Evolutionary conservation across 345 rosid species (phyloP).

Genomic region (Conringia planisiliqua): DNA sequence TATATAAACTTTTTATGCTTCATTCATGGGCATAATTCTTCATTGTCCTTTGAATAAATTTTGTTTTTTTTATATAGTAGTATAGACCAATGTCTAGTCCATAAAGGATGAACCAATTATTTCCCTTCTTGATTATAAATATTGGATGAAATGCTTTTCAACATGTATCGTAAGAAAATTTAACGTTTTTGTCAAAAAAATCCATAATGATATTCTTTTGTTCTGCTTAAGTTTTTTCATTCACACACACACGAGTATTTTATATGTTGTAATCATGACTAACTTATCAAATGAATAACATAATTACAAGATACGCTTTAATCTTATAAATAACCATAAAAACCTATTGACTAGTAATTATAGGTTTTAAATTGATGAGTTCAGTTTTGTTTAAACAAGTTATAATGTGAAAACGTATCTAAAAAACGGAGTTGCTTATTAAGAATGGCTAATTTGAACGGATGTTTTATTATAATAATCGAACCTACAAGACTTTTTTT

Average conservation of each 20-base stretch:
- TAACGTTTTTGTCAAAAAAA: not conserved
- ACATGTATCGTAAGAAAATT: not conserved
- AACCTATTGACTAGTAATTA: not conserved
- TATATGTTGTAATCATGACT: not conserved
- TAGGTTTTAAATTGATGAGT: not conserved
- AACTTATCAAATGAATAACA: not conserved
- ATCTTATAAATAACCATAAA: not conserved
- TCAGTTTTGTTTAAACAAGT: not conserved
- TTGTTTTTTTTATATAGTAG: not conserved
- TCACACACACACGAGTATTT: not conserved
- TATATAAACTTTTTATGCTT: constrained; percentile 5
- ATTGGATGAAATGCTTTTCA: not conserved
- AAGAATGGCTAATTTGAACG: not conserved
- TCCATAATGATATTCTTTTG: not conserved
- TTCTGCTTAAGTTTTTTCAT: not conserved
- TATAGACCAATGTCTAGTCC: not conserved
- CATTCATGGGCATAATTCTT: not conserved
- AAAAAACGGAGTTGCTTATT: not conserved
- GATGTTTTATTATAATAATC: not conserved
- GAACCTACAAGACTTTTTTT: too few relatives aligned
- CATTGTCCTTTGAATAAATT: not conserved
- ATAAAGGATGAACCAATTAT: not conserved
- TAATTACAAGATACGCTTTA: not conserved
- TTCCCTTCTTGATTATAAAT: not conserved
- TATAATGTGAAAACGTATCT: not conserved